Percentiles rank a stretch among this genome's conserved stretches.
Conservation (phyloP, 2,329 filamentous ascomycete species). For the Nothophaeocryptopus gaeumannii region DNA sequence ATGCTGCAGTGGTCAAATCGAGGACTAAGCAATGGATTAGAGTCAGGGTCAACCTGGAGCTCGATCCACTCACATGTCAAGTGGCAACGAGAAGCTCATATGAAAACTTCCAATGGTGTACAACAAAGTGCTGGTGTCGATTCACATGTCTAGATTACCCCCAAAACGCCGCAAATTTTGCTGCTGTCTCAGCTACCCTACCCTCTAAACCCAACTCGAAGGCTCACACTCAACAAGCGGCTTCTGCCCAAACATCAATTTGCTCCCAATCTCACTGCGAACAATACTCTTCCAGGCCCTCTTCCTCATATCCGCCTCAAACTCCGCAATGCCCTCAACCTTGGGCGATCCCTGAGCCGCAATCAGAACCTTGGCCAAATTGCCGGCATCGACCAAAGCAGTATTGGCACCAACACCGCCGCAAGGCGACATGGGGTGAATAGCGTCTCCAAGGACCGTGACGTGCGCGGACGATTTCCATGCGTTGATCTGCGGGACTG, state of each 20-base stretch:
- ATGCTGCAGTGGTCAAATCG: no score
- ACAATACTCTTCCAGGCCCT: conserved; percentile 34
- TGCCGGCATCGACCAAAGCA: conserved; percentile 42
- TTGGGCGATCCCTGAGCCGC: conserved; percentile 30
- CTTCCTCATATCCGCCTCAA: conserved; percentile 39
- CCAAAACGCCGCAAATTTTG: no score
- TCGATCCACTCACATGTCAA: no score
- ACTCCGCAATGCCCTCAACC: conserved; percentile 32
- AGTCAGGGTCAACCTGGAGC: no score
- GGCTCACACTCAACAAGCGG: conserved; percentile 21
- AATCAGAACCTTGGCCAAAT: conserved; percentile 40
- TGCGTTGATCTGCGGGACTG: conserved; percentile 32
- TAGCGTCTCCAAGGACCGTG: conserved; percentile 46
- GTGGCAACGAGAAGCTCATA: no score
- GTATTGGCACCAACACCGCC: conserved; percentile 49
- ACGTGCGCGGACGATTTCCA: conserved; percentile 37
- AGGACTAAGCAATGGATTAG: no score
- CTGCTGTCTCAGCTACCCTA: no score
- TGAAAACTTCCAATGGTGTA: no score
- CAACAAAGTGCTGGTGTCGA: no score
- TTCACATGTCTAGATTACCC: no score
- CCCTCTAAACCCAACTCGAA: neutral
- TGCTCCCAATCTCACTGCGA: conserved; percentile 25
- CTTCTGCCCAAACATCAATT: conserved; percentile 28
- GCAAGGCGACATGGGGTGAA: conserved; percentile 48